These are phyloP conservation scores for Jackrogersella multiformis DNA, from an alignment of 495 filamentous ascomycete species.

Conservation along the genomic window DNA sequence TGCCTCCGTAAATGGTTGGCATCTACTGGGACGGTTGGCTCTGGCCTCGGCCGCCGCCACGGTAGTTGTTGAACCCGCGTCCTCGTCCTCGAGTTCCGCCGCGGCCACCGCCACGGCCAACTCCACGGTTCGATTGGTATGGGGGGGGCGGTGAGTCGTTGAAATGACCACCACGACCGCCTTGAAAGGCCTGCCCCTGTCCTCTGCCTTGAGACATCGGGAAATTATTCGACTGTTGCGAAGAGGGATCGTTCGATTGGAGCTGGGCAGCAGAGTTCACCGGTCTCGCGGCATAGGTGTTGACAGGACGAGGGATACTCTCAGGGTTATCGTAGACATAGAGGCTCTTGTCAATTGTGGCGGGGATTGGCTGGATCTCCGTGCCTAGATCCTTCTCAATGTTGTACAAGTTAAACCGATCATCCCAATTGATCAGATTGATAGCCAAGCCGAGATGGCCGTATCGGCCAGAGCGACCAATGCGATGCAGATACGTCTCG, in stretches of 20 bases:
- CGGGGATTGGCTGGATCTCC: conserved; percentile 95
- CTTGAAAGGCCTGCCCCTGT: conserved; percentile 25
- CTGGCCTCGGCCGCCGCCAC: conserved; percentile 56
- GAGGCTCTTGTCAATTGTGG: conserved; percentile 94
- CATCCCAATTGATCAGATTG: conserved; percentile 99
- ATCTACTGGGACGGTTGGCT: conserved; percentile 45
- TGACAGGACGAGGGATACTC: conserved; percentile 82
- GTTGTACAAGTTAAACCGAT: conserved; percentile 98
- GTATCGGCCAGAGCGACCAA: conserved; percentile 96
- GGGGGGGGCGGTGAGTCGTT: conserved; percentile 39
- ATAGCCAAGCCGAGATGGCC: conserved; percentile 97
- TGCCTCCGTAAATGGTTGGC: conserved; percentile 16
- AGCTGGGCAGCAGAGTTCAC: conserved; percentile 38
- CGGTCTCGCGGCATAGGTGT: conserved; percentile 52
- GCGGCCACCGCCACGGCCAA: conserved; percentile 49
- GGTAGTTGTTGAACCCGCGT: conserved; percentile 49
- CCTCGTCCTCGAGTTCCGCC: conserved; percentile 51
- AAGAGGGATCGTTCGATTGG: conserved; percentile 37
- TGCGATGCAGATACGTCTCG: conserved; percentile 98
- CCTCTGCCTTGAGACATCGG: conserved; percentile 33
- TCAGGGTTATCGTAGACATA: conserved; percentile 98
- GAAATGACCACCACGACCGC: conserved; percentile 37
- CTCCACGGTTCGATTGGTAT: conserved; percentile 54
- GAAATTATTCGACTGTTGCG: conserved; percentile 33
- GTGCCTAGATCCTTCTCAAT: conserved; percentile 97